Percentiles rank a stretch among this genome's conserved stretches.
Evolutionary conservation across 768 basidiomycete species (phyloP).

Genomic region (Lentinula lateritia): DNA sequence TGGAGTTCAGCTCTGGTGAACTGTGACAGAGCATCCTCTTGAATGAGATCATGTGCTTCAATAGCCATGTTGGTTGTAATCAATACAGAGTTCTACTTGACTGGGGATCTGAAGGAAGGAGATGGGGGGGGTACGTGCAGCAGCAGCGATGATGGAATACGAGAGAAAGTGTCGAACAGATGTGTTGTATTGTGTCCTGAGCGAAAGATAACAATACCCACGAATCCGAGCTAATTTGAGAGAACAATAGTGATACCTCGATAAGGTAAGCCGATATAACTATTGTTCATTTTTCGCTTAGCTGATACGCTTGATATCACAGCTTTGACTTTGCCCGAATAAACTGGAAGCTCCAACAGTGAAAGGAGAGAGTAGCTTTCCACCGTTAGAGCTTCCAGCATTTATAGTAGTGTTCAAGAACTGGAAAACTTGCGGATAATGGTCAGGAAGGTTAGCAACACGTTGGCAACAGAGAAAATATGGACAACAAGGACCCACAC

Average conservation of each 20-base stretch:
- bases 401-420: not conserved
- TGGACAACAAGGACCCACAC: not conserved
- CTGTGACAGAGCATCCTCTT: not conserved
- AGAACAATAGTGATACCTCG: not conserved
- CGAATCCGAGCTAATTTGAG: not conserved
- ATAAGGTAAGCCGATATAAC: not conserved
- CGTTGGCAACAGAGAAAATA: not conserved
- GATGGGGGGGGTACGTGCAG: not conserved
- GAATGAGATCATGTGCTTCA: not conserved
- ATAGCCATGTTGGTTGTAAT: not conserved
- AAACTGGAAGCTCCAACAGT: not conserved
- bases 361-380: not conserved
- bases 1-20: not conserved
- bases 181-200: not conserved
- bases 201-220: not conserved
- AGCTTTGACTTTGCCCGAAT: not conserved
- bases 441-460: too few relatives aligned
- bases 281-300: not conserved
- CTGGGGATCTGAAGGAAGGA: not conserved
- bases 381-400: too few relatives aligned
- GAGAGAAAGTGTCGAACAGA: not conserved
- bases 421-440: not conserved
- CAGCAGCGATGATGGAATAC: not conserved
- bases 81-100: not conserved
- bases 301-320: not conserved